Conservation (phyloP, 1,139 yeast species). For the Sugiyamaella paludigena region DNA sequence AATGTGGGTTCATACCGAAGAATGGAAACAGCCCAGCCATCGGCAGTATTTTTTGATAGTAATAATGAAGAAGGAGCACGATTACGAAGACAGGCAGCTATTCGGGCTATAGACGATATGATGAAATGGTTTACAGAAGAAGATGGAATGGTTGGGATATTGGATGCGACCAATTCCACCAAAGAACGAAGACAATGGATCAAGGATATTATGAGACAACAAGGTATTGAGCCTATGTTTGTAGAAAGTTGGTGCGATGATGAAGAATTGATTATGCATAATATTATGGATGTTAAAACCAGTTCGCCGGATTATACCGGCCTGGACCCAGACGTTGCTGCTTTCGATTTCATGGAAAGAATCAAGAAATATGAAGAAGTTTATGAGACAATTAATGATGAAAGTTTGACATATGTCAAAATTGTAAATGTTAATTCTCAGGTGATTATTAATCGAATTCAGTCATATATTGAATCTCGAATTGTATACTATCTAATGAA, state of each 20-base stretch:
- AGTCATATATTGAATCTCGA: slow-evolving; percentile 84
- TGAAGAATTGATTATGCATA: slow-evolving; percentile 69
- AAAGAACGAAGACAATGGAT: slow-evolving; percentile 66
- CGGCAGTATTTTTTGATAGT: slow-evolving; percentile 77
- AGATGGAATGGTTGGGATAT: slow-evolving; percentile 83
- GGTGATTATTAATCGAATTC: slow-evolving; percentile 81
- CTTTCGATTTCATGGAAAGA: slow-evolving; percentile 66
- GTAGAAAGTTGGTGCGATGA: slow-evolving; percentile 91
- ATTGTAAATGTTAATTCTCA: slow-evolving; percentile 84
- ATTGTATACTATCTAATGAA: slow-evolving; percentile 96
- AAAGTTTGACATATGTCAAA: slow-evolving; percentile 76
- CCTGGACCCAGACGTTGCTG: slow-evolving; percentile 68
- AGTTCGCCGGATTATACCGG: slow-evolving; percentile 85
- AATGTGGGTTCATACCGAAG: slow-evolving; percentile 87
- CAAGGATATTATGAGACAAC: slow-evolving; percentile 58
- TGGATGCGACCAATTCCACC: slow-evolving; percentile 87
- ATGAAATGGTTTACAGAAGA: slow-evolving; percentile 81
- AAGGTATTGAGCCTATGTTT: slow-evolving; percentile 82
- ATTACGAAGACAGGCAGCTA: slow-evolving; percentile 67
- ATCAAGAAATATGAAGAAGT: slow-evolving; percentile 69
- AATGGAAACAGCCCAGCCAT: slow-evolving; percentile 52
- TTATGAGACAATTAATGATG: slow-evolving; percentile 66
- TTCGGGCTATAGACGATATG: slow-evolving; percentile 76
- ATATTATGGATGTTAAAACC: slow-evolving; percentile 80
- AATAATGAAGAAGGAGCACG: slow-evolving; percentile 60